Conservation (phyloP, 192 early-diverging fungal species). For the Backusella tuberculispora region DNA sequence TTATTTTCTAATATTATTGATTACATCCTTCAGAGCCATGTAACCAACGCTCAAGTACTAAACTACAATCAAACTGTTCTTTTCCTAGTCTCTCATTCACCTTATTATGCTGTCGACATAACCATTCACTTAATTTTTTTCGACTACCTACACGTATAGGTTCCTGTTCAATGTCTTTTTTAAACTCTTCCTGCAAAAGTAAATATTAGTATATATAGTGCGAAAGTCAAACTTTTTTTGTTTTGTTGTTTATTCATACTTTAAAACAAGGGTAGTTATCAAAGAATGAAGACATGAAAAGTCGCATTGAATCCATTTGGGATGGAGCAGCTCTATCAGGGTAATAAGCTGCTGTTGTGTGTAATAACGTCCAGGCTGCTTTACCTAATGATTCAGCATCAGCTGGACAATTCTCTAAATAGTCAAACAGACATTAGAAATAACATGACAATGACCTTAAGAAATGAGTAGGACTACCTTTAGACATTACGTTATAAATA, state of each 20-base stretch:
- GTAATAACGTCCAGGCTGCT: conserved; percentile 97
- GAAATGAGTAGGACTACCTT: background rate
- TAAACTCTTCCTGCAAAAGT: conserved; percentile 61
- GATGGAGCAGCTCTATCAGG: conserved; percentile 71
- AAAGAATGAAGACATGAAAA: conserved; percentile 74
- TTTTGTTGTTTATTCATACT: conserved; percentile 15
- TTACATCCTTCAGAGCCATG: conserved; percentile 67
- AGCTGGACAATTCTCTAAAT: conserved; percentile 69
- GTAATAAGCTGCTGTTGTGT: conserved; percentile 98
- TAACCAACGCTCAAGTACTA: conserved; percentile 91
- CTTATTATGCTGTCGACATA: conserved; percentile 94
- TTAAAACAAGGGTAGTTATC: conserved; percentile 95
- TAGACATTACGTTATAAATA: background rate
- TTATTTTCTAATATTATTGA: background rate
- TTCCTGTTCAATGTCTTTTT: conserved; percentile 66
- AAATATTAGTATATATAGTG: background rate
- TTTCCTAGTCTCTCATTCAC: conserved; percentile 91
- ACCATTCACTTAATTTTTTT: conserved; percentile 75
- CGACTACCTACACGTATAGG: conserved; percentile 80
- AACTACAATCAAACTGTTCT: conserved; percentile 87
- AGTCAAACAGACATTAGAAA: background rate
- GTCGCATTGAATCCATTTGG: conserved; percentile 79
- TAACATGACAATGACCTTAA: background rate
- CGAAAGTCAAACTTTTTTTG: background rate
- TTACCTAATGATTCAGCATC: conserved; percentile 83